These are phyloP conservation scores for Pluteus cervinus DNA, from an alignment of 768 basidiomycete genomes.

Conservation along the genomic window DNA sequence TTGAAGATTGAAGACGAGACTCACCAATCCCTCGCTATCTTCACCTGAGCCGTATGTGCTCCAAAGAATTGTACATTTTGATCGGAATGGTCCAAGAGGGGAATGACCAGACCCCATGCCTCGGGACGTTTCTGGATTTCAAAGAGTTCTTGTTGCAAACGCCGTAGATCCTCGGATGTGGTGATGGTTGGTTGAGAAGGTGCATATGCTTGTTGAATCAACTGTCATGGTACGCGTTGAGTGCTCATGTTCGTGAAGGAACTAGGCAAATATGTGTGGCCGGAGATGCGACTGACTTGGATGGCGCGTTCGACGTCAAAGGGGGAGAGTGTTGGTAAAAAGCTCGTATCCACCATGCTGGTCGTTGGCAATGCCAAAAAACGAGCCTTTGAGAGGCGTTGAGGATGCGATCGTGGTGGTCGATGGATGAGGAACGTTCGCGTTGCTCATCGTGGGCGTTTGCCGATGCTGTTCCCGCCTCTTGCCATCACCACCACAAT, in stretches of 20 bases:
- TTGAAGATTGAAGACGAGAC: too few species aligned
- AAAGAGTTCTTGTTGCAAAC: slow-evolving; percentile 66
- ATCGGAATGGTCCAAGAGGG: slow-evolving; percentile 65
- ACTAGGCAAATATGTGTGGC: slow-evolving; percentile 6
- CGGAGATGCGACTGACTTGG: slow-evolving; percentile 40
- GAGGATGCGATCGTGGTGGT: not conserved
- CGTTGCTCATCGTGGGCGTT: too few species aligned
- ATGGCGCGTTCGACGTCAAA: slow-evolving; percentile 53
- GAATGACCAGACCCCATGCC: slow-evolving; percentile 81
- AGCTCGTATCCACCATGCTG: slow-evolving; percentile 27
- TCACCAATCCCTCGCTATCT: slow-evolving; percentile 90
- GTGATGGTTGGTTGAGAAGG: slow-evolving; percentile 38
- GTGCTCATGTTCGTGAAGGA: not conserved
- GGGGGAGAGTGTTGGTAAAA: slow-evolving; percentile 47
- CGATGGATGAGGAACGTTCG: too few species aligned
- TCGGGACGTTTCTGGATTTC: slow-evolving; percentile 72
- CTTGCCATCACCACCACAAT: too few species aligned
- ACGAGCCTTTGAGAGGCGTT: not conserved
- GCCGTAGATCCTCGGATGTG: slow-evolving; percentile 54
- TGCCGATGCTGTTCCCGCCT: too few species aligned
- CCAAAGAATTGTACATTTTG: slow-evolving; percentile 92
- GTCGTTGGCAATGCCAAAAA: slow-evolving; percentile 7
- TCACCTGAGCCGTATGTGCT: slow-evolving; percentile 89
- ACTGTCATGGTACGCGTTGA: slow-evolving; percentile 27
- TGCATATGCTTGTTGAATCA: slow-evolving; percentile 65